These are phyloP conservation scores for Dioszegia crocea DNA, from an alignment of 768 basidiomycete genomes.

Conservation along the genomic window DNA sequence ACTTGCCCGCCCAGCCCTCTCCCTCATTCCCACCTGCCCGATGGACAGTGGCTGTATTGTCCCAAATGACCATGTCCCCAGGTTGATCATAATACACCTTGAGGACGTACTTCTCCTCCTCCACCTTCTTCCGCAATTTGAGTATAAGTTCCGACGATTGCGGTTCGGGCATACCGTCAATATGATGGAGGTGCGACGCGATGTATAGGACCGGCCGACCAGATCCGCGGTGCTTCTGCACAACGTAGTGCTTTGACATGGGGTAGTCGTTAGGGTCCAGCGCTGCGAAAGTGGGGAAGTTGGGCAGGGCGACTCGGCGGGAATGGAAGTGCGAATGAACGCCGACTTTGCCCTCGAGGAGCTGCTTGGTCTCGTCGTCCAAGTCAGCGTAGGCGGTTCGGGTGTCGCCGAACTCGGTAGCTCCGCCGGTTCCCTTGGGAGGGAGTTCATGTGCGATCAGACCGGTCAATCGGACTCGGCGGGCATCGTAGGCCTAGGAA, in stretches of 20 bases:
- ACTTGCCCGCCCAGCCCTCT: conserved; percentile 20
- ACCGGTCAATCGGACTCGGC: conserved; percentile 23
- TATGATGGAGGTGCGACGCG: conserved; percentile 30
- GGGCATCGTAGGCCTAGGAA: conserved; percentile 18
- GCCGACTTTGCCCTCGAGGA: conserved; percentile 23
- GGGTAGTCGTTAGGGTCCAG: conserved; percentile 24
- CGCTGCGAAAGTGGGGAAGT: conserved; percentile 20
- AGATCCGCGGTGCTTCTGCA: conserved; percentile 21
- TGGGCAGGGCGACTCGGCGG: conserved; percentile 14
- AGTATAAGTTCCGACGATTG: conserved; percentile 13
- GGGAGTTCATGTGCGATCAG: conserved; percentile 29
- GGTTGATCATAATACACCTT: conserved; percentile 22
- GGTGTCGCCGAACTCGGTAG: conserved; percentile 34
- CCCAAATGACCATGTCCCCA: conserved; percentile 24
- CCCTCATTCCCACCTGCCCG: conserved; percentile 16
- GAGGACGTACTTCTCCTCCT: conserved; percentile 18
- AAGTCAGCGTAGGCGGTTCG: conserved; percentile 28
- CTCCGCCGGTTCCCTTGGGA: conserved; percentile 22
- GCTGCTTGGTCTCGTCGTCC: conserved; percentile 16
- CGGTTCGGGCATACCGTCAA: conserved; percentile 24
- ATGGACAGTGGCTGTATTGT: conserved; percentile 21
- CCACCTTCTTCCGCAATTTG: conserved; percentile 11
- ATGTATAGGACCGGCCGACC: conserved; percentile 30
- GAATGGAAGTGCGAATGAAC: conserved; percentile 27
- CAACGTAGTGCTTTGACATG: conserved; percentile 28